phyloP scores from a whole-genome alignment of 2,329 filamentous ascomycete genomes.

The Westerdykella ornata region DNA sequence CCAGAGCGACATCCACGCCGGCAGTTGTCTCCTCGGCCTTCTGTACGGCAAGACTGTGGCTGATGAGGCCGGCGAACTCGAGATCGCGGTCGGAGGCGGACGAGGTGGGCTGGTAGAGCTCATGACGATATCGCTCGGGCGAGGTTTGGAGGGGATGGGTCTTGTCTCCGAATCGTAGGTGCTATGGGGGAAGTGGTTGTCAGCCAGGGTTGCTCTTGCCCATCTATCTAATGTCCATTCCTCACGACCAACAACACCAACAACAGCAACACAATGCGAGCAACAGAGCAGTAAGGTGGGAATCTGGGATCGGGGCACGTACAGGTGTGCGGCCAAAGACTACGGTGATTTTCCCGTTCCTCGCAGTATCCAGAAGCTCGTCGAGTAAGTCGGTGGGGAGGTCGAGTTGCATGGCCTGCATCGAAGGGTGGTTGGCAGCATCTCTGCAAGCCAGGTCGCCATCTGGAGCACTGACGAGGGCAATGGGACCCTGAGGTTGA shows the following conservation, averaged over 20 bases:
- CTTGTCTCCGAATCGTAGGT: conserved; percentile 53
- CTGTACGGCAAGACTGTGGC: conserved; percentile 51
- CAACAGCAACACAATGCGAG: neutral
- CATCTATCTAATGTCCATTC: conserved; percentile 4
- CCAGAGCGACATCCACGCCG: conserved; percentile 54
- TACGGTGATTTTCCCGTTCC: conserved; percentile 33
- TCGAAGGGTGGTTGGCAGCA: conserved; percentile 20
- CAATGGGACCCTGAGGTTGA: conserved; percentile 27
- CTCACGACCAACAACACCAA: conserved; percentile 4
- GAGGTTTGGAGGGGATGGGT: conserved; percentile 49
- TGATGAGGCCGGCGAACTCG: conserved; percentile 52
- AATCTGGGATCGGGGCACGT: conserved; percentile 16
- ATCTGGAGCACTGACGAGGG: conserved; percentile 37
- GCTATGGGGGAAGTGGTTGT: conserved; percentile 33
- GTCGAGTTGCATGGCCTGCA: conserved; percentile 40
- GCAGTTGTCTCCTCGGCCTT: conserved; percentile 50
- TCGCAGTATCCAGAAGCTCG: conserved; percentile 35
- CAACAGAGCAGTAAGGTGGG: neutral
- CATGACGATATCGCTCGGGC: conserved; percentile 50
- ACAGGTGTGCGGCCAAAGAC: conserved; percentile 38
- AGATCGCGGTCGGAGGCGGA: conserved; percentile 28
- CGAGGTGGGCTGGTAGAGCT: conserved; percentile 49
- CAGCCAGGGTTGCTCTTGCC: conserved; percentile 21
- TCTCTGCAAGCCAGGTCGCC: conserved; percentile 29
- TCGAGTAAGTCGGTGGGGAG: conserved; percentile 38